Percentiles rank a stretch among this genome's conserved stretches.
phyloP scores from a whole-genome alignment of 495 filamentous ascomycete species.

The Neurospora pannonica region DNA sequence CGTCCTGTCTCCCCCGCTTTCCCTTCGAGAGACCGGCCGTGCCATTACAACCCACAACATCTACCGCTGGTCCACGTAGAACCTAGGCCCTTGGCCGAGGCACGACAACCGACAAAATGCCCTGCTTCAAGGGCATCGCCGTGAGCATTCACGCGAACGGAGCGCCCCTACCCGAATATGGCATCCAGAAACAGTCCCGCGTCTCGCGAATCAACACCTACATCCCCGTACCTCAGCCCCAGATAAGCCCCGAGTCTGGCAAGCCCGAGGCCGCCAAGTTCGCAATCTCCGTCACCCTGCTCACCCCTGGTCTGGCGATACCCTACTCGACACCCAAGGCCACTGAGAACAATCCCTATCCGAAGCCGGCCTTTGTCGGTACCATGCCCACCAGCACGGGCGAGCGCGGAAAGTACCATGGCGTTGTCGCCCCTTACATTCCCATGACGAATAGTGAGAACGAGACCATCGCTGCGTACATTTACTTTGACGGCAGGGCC shows the following conservation, averaged over 20 bases:
- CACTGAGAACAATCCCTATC: conserved; percentile 59
- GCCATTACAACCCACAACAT: neutral
- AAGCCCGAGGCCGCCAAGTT: conserved; percentile 90
- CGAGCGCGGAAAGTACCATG: conserved; percentile 35
- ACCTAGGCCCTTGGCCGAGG: neutral
- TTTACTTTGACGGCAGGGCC: conserved; percentile 91
- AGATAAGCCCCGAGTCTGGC: conserved; percentile 55
- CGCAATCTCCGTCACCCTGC: conserved; percentile 89
- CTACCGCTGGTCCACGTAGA: neutral
- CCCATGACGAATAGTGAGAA: conserved; percentile 82
- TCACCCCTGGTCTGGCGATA: conserved; percentile 78
- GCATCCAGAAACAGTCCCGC: conserved; percentile 86
- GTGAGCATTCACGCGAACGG: conserved; percentile 92
- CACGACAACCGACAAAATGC: conserved; percentile 46
- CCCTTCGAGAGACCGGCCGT: neutral
- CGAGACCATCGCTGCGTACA: conserved; percentile 96
- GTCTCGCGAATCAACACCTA: conserved; percentile 89
- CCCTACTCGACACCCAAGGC: conserved; percentile 81
- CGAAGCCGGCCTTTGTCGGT: conserved; percentile 70
- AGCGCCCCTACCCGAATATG: conserved; percentile 82
- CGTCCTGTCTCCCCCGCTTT: neutral
- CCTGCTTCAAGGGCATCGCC: conserved; percentile 95
- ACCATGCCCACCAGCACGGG: conserved; percentile 42
- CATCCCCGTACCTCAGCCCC: conserved; percentile 86
- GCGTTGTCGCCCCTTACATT: conserved; percentile 73